phyloP scores from a whole-genome alignment of 257 asterid genomes.

The Fraxinus americana region DNA sequence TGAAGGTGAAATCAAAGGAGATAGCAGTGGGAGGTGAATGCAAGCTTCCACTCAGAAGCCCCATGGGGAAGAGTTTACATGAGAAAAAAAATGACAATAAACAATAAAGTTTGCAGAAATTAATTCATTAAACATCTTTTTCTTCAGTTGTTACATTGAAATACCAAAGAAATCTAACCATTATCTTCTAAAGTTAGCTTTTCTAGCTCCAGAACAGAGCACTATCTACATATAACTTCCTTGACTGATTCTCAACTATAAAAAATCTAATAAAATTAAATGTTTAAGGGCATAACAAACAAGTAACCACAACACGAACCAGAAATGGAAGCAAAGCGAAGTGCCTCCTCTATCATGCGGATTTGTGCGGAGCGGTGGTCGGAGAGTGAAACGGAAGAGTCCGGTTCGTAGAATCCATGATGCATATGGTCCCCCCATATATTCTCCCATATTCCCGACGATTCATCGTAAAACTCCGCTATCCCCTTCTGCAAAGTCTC shows the following conservation, averaged over 20 bases:
- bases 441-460: conserved; percentile 88
- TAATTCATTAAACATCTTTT: too few relatives aligned
- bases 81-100: too few relatives aligned
- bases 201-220: too few relatives aligned
- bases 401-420: conserved; percentile 81
- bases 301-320: conserved; percentile 38
- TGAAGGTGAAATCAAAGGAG: neutral
- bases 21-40: neutral
- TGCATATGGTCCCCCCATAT: conserved; percentile 99
- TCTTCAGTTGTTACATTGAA: too few relatives aligned
- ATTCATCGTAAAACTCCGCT: conserved; percentile 93
- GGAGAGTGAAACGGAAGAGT: conserved; percentile 52
- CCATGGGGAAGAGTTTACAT: neutral
- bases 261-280: too few relatives aligned
- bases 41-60: neutral
- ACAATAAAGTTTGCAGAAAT: too few relatives aligned
- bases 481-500: conserved; percentile 70
- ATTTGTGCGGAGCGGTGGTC: conserved; percentile 90
- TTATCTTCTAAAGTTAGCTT: too few relatives aligned
- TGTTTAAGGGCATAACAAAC: neutral
- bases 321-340: conserved; percentile 66
- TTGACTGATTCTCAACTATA: too few relatives aligned
- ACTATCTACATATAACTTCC: too few relatives aligned
- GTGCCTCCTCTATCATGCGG: conserved; percentile 93
- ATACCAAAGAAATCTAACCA: too few relatives aligned